Evolutionary conservation across 176 grass and related monocot genomes (phyloP).

Genomic region (Rhipidocladum racemiflorum): DNA sequence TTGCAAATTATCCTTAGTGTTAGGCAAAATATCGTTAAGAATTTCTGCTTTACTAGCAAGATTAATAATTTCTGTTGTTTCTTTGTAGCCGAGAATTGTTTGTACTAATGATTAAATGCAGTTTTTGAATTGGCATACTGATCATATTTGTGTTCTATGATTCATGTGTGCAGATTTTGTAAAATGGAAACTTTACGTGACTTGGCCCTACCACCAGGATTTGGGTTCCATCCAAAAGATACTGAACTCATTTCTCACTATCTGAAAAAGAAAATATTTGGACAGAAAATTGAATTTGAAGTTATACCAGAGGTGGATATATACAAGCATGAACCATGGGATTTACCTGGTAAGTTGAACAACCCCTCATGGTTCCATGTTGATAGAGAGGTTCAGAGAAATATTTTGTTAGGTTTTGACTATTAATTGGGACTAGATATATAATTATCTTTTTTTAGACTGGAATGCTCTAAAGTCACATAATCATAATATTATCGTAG

Average conservation of each 20-base stretch:
- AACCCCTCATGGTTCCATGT: not conserved
- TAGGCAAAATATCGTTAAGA: not conserved
- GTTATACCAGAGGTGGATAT: constrained; percentile 83
- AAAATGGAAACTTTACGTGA: constrained; percentile 62
- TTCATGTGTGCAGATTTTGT: constrained; percentile 27
- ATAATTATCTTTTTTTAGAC: not conserved
- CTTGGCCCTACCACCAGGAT: constrained; percentile 61
- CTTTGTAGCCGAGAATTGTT: not conserved
- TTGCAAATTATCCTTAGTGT: not conserved
- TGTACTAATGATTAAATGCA: not conserved
- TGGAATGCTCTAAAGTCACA: not conserved
- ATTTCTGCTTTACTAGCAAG: not conserved
- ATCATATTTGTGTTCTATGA: not conserved
- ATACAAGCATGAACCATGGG: constrained; percentile 98
- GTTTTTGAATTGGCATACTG: not conserved
- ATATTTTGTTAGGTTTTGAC: not conserved
- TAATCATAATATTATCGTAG: not conserved
- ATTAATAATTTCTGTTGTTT: not conserved
- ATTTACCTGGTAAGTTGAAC: constrained; percentile 68
- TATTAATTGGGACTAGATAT: not conserved
- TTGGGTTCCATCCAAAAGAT: constrained; percentile 90
- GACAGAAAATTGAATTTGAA: constrained; percentile 60
- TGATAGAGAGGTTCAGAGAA: not conserved
- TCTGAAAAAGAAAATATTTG: constrained; percentile 72
- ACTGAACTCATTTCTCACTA: constrained; percentile 74